phyloP scores from a whole-genome alignment of 768 basidiomycete species.

The Phaeotremella fagi region DNA sequence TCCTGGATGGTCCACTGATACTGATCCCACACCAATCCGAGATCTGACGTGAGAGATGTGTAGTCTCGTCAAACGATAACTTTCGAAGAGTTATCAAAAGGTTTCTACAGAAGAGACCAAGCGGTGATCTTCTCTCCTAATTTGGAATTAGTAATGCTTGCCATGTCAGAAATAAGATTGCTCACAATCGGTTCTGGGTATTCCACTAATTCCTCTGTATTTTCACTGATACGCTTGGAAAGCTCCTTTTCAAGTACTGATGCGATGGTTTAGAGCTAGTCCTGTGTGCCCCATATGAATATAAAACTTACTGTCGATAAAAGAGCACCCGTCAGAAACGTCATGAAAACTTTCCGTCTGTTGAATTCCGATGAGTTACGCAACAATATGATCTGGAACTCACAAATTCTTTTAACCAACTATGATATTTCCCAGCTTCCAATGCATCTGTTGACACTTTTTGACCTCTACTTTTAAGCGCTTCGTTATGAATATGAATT shows the following conservation, averaged over 20 bases:
- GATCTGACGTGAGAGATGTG: constrained; percentile 27
- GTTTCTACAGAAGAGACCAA: constrained; percentile 38
- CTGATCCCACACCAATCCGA: constrained; percentile 21
- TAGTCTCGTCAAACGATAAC: constrained; percentile 39
- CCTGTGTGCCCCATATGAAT: too few relatives aligned
- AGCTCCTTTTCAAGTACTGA: constrained; percentile 27
- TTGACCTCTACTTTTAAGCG: constrained; percentile 16
- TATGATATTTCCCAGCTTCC: constrained; percentile 13
- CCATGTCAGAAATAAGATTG: not conserved
- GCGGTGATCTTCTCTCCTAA: constrained; percentile 34
- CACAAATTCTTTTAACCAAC: constrained; percentile 30
- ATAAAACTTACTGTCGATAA: constrained; percentile 29
- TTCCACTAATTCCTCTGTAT: constrained; percentile 20
- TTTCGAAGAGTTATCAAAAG: constrained; percentile 26
- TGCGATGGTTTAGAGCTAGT: not conserved
- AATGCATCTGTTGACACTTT: constrained; percentile 1
- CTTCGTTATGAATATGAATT: constrained; percentile 10
- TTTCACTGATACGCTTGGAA: constrained; percentile 18
- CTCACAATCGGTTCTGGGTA: constrained; percentile 32
- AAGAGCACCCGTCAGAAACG: constrained; percentile 24
- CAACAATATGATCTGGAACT: not conserved
- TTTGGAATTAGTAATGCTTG: too few relatives aligned
- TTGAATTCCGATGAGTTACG: not conserved
- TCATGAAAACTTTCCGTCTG: constrained; percentile 16
- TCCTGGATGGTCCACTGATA: constrained; percentile 3